phyloP scores from a whole-genome alignment of 345 rosid genomes.

The Brassica incana region DNA sequence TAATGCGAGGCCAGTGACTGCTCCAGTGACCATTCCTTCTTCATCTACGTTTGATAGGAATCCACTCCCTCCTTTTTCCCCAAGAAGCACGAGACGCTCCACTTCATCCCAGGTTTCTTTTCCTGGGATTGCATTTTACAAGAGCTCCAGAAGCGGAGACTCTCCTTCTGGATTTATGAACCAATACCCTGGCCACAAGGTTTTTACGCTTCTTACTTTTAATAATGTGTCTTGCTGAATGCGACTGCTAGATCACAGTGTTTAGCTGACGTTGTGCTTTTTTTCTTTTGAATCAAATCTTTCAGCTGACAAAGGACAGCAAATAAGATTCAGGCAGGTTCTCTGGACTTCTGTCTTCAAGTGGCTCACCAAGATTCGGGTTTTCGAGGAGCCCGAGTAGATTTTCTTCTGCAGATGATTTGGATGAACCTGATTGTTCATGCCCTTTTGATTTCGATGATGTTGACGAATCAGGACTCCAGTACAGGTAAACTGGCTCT shows the following conservation, averaged over 20 bases:
- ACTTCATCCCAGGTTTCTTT: too few species aligned
- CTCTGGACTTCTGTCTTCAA: constrained; percentile 79
- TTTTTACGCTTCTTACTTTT: neutral
- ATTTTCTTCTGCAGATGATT: constrained; percentile 76
- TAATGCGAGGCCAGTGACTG: too few species aligned
- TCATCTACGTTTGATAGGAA: too few species aligned
- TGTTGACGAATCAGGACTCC: constrained; percentile 61
- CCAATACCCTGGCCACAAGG: too few species aligned
- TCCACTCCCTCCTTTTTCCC: too few species aligned
- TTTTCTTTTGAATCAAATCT: too few species aligned
- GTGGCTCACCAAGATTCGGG: constrained; percentile 77
- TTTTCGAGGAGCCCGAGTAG: constrained; percentile 85
- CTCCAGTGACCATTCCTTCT: too few species aligned
- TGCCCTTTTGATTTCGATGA: constrained; percentile 93
- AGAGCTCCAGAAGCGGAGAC: too few species aligned
- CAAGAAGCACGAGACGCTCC: too few species aligned
- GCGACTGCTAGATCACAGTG: neutral
- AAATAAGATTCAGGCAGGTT: constrained; percentile 82
- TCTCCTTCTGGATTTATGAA: too few species aligned
- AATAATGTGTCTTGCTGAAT: neutral
- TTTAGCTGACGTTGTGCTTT: neutral
- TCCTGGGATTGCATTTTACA: too few species aligned
- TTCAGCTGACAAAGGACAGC: constrained; percentile 59
- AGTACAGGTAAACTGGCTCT: constrained; percentile 50
- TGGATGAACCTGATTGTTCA: constrained; percentile 77